A percentile compares a stretch with the other conserved stretches of the same genome.
Evolutionary conservation across 2,329 filamentous ascomycete genomes (phyloP).

Genomic region (Monosporascus sp.): DNA sequence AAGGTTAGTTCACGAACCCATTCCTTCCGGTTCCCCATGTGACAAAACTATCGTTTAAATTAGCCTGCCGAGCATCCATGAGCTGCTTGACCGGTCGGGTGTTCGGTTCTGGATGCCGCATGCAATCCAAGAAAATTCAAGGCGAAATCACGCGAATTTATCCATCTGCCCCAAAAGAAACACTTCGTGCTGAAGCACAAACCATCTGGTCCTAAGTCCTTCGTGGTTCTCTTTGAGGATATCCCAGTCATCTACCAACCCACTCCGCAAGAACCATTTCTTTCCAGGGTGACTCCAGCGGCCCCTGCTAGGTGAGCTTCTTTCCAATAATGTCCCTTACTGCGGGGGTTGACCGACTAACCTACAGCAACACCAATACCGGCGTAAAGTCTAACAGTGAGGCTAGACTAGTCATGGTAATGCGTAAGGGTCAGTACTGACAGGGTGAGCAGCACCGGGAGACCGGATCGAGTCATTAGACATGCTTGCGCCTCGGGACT

Average conservation of each 20-base stretch:
- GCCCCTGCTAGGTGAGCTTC: not conserved
- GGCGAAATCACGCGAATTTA: not conserved
- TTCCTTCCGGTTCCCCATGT: not conserved
- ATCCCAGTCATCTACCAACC: not conserved
- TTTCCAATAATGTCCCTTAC: not conserved
- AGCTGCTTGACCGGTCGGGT: too few species aligned
- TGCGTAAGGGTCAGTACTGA: too few species aligned
- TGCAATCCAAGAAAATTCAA: not conserved
- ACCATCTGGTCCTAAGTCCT: not conserved
- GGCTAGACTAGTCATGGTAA: too few species aligned
- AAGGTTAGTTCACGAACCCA: not conserved
- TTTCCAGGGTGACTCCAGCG: too few species aligned
- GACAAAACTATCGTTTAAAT: not conserved
- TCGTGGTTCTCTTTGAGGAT: not conserved
- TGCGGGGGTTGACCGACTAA: too few species aligned
- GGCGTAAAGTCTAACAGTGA: too few species aligned
- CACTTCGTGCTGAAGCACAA: constrained; percentile 4
- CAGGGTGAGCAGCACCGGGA: not conserved
- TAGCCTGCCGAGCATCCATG: not conserved
- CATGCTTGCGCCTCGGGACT: not conserved
- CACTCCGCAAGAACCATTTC: not conserved
- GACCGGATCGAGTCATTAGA: not conserved
- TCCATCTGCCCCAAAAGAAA: not conserved
- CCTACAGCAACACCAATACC: too few species aligned
- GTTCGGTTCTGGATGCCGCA: too few species aligned